Evolutionary conservation across 2,329 filamentous ascomycete species (phyloP).

Genomic region (Diaporthe velutina): DNA sequence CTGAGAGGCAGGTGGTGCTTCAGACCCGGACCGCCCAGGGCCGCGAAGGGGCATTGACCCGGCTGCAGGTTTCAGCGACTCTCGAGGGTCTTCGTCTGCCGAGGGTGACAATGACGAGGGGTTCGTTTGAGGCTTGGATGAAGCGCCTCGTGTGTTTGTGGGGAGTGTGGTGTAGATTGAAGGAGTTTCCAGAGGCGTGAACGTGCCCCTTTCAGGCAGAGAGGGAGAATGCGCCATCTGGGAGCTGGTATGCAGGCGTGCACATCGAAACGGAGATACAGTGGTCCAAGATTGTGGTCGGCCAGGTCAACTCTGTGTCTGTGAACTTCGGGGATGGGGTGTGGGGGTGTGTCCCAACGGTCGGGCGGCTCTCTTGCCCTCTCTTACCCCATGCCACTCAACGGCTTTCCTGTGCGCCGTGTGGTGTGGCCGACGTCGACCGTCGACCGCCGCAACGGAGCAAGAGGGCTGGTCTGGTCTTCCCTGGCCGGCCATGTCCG

Average conservation of each 20-base stretch:
- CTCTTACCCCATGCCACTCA: neutral
- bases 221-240: slow-evolving; percentile 1
- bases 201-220: neutral
- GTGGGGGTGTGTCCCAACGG: slow-evolving; percentile 17
- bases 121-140: slow-evolving; percentile 31
- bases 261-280: neutral
- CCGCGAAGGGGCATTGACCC: slow-evolving; percentile 35
- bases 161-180: slow-evolving; percentile 16
- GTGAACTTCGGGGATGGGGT: neutral
- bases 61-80: slow-evolving; percentile 35
- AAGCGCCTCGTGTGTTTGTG: slow-evolving; percentile 28
- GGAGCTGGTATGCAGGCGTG: neutral
- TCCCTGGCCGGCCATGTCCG: slow-evolving; percentile 31
- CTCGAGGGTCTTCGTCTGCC: slow-evolving; percentile 27
- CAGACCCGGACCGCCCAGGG: slow-evolving; percentile 21
- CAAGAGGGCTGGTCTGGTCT: slow-evolving; percentile 22
- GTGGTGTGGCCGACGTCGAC: slow-evolving; percentile 17
- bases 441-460: slow-evolving; percentile 21
- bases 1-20: slow-evolving; percentile 35
- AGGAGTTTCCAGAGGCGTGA: neutral
- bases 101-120: slow-evolving; percentile 1
- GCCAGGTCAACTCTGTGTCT: neutral
- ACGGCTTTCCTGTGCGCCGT: slow-evolving; percentile 13
- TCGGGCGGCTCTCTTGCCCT: neutral
- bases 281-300: slow-evolving; percentile 13